Base-by-base conservation (phyloP, 108 stramenopile species). In the Fistulifera pelliculosa region DNA sequence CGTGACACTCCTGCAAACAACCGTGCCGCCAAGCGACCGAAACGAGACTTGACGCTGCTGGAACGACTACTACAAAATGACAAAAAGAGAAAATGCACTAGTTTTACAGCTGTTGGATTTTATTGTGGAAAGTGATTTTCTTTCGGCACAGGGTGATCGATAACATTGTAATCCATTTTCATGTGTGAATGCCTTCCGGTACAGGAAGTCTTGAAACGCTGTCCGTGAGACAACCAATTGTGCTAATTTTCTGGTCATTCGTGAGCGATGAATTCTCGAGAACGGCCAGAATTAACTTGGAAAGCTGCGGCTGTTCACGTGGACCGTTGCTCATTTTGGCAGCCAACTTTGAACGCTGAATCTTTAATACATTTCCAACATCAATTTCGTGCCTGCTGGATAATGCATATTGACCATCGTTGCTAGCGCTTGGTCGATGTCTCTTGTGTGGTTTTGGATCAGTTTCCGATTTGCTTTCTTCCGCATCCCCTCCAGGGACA, bases 151-250 rank as follows among this genome's bases (percentile, higher is more conserved):
- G 31, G 8, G 31, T 35, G 31, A 35, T 35, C 31, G 6, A 35
- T 35, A 8, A 3, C 8, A 35, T 3, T 35, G 31, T 3, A 35
- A 35, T 35, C 3, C 8, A 8, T 3, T 35, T 3, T 35, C 8
- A 35, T 35, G 31, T 35, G 8, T 8, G 3, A 35, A 35, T 3
- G 3, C 31, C 31, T 35, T 35, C 31, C 31, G 31, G 3, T 3
- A 35, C 31, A 8, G 31, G 31, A 3, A 35, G 3, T 35, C 31
- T 35, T 35, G 31, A 87, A 44, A 87, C 81, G 5, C 80, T 78
- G 55, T 87, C 81, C 13, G 83, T 60, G 3, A 87, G 70, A 38
- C 87, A 81, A 70, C 87, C 85, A 49, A 93, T 93, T 35, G 92
- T 87, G 15, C 74, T 69, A 56, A 74, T 83, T 58, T 83, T 86